Evolutionary conservation across 2,329 filamentous ascomycete genomes (phyloP).

Genomic region (Beauveria sp.): DNA sequence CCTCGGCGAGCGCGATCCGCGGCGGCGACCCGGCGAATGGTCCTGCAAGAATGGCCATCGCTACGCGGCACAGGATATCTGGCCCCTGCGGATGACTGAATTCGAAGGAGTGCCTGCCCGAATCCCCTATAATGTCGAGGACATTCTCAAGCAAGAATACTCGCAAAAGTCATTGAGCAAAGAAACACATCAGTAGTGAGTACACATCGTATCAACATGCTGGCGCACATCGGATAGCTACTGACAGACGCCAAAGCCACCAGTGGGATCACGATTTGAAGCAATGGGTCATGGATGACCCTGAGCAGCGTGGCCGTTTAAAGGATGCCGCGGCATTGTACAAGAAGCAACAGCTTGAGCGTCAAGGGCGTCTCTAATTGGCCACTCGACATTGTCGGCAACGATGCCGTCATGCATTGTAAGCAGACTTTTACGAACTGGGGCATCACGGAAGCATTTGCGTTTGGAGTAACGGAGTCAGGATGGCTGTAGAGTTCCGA

Average conservation of each 20-base stretch:
- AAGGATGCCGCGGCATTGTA: conserved; percentile 10
- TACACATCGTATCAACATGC: conserved; percentile 12
- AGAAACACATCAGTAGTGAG: conserved; percentile 56
- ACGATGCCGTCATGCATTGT: background rate
- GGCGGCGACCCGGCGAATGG: conserved; percentile 55
- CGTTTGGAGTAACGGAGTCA: background rate
- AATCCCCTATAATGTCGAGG: conserved; percentile 63
- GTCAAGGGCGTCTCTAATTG: background rate
- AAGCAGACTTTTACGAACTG: too few species aligned
- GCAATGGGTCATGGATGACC: conserved; percentile 47
- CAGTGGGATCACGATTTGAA: conserved; percentile 49
- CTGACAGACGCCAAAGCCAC: conserved; percentile 38
- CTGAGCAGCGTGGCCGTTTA: conserved; percentile 19
- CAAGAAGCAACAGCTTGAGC: conserved; percentile 10
- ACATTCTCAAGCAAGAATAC: conserved; percentile 59
- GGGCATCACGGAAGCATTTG: background rate
- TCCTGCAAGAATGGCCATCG: conserved; percentile 74
- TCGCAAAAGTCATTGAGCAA: conserved; percentile 49
- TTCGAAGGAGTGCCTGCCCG: conserved; percentile 67
- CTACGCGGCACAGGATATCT: conserved; percentile 64
- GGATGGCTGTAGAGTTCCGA: background rate
- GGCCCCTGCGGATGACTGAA: conserved; percentile 63
- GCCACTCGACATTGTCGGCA: background rate
- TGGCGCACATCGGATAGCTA: background rate
- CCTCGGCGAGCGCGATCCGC: conserved; percentile 56